A percentile compares a stretch with the other conserved stretches of the same genome.
These are phyloP conservation scores for Croton laevigatus DNA, from an alignment of 441 rosid genomes.

Conservation along the genomic window DNA sequence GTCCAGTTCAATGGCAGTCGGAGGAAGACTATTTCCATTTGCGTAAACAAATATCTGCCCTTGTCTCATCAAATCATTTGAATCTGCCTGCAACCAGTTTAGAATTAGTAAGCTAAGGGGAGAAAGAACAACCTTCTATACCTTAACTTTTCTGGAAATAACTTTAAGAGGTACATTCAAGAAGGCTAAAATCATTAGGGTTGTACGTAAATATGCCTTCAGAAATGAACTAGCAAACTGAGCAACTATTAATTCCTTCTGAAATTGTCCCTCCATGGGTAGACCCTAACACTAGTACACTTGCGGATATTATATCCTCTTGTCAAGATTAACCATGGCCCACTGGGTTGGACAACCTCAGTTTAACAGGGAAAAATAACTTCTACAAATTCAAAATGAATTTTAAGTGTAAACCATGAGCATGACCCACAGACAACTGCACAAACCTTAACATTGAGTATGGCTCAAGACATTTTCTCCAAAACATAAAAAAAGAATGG, in stretches of 20 bases:
- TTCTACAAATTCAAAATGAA: not conserved
- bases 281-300: not conserved
- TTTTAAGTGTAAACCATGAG: not conserved
- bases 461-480: not conserved
- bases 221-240: not conserved
- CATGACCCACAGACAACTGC: not conserved
- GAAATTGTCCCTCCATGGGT: not conserved
- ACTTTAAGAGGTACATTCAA: constrained; percentile 7
- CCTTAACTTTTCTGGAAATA: not conserved
- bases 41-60: constrained; percentile 73
- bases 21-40: constrained; percentile 72
- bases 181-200: not conserved
- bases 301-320: not conserved
- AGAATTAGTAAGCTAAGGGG: not conserved
- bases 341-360: not conserved
- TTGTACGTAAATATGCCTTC: not conserved
- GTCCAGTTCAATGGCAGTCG: constrained; percentile 84
- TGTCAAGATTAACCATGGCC: not conserved
- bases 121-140: not conserved
- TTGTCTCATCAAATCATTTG: constrained; percentile 60
- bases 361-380: not conserved
- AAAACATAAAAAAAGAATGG: no score
- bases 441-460: not conserved
- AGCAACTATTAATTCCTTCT: not conserved
- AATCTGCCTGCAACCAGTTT: constrained; percentile 49